Evolutionary conservation across 192 early-diverging fungal species (phyloP).

Genomic region (Coemansia nantahalensis): DNA sequence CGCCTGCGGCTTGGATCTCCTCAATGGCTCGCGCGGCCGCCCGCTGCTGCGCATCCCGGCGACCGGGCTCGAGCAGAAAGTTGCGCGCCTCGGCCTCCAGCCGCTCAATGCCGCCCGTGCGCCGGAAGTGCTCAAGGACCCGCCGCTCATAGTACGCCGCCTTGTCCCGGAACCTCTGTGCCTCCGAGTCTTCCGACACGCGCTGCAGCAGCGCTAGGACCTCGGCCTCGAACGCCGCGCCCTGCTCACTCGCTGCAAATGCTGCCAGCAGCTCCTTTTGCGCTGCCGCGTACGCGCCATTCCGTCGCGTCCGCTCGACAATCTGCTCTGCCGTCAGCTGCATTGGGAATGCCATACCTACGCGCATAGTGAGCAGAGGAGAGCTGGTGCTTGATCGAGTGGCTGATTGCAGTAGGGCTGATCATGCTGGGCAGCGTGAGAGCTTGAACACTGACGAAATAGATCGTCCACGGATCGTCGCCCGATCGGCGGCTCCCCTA

Average conservation of each 20-base stretch:
- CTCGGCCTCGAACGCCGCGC: slow-evolving; percentile 17
- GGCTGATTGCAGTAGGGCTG: no score
- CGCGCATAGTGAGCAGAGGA: no score
- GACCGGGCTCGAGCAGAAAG: slow-evolving; percentile 15
- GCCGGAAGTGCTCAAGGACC: slow-evolving; percentile 15
- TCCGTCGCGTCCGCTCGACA: slow-evolving; percentile 17
- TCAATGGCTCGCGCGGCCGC: no score
- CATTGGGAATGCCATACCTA: no score
- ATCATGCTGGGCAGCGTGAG: no score
- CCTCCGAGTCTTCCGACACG: slow-evolving; percentile 4
- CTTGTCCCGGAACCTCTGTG: slow-evolving; percentile 1
- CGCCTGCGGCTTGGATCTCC: no score
- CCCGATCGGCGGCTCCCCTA: no score
- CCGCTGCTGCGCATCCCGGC: slow-evolving; percentile 1
- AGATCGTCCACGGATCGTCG: no score
- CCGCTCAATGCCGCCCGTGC: slow-evolving; percentile 17
- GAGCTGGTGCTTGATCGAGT: no score
- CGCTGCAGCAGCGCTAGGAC: slow-evolving; percentile 11
- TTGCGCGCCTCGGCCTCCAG: slow-evolving; percentile 39
- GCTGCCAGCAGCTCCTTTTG: slow-evolving; percentile 21
- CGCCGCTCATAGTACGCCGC: slow-evolving; percentile 13
- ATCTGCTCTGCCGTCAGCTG: slow-evolving; percentile 32
- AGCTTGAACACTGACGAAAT: no score
- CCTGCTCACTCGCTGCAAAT: slow-evolving; percentile 20
- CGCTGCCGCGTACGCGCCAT: slow-evolving; percentile 31